Evolutionary conservation across 345 rosid species (phyloP).

Genomic region (Angophora floribunda): DNA sequence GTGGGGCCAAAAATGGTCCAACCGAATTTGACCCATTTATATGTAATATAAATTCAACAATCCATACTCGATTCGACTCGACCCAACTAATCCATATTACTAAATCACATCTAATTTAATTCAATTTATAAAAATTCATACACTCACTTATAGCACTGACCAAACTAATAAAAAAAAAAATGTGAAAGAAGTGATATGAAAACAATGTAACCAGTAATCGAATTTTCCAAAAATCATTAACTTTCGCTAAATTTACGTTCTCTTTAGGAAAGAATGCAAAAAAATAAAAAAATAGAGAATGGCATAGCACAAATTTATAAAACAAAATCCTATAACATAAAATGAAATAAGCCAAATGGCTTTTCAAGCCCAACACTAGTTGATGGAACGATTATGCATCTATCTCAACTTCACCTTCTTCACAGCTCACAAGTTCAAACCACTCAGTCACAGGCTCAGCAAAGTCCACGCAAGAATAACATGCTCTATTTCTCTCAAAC

Average conservation of each 20-base stretch:
- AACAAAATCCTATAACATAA: neutral
- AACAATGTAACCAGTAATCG: neutral
- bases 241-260: neutral
- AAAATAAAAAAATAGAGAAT: neutral
- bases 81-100: too few relatives aligned
- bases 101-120: neutral
- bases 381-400: neutral
- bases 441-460: neutral
- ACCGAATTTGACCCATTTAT: rapidly evolving
- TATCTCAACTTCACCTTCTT: neutral
- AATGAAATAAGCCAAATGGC: neutral
- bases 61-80: rapidly evolving
- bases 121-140: neutral
- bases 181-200: neutral
- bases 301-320: neutral
- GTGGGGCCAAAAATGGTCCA: rapidly evolving
- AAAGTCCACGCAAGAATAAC: neutral
- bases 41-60: too few relatives aligned
- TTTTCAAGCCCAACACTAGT: neutral
- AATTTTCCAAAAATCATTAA: neutral
- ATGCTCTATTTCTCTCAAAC: neutral
- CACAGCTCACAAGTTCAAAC: neutral
- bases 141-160: neutral
- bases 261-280: neutral
- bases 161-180: too few relatives aligned